Evolutionary conservation across 2,329 filamentous ascomycete genomes (phyloP), one percentile per base, ranked within the genome.

Genomic region (Nannizziopsis arthrosporioides): DNA sequence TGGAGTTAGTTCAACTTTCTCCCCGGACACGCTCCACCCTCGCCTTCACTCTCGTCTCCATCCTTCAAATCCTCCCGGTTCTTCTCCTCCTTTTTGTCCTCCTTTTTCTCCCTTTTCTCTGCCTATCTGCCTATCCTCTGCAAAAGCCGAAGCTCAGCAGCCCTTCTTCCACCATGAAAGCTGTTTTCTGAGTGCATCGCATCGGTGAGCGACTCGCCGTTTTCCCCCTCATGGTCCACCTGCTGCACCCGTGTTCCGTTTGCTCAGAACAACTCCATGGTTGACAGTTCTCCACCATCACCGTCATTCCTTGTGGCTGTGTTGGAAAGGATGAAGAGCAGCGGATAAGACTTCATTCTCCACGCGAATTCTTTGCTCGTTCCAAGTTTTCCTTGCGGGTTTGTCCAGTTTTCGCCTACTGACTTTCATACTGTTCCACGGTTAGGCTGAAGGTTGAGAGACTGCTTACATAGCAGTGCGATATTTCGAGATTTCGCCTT

Each of bases 381-480:
- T 27, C 22, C 22, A 27, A 27, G 4, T 27, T 27, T 27, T 27
- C 22, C 4, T 40, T 6, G 17, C 27, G 14, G 17, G 12, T 40
- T 15, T 6, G 10, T 30, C 15, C 11, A n/a, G 8, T 17, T 40
- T 14, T 46, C 44, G 18, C 38, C 41, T 47, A 18, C 37, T 35
- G 3, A 22, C 36, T 42, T 35, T 27, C 30, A 42, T 38, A 7
- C 27, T 32, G n/a, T 42, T 22, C 45, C 38, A 22, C 36, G 37
- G 27, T 35, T 22, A 41, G 38, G 30, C 45, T 42, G 45, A 36
- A 38, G 35, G 44, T 18, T 46, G 19, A 18, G 12, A n/a, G 32
- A 10, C 42, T 31, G 31, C 30, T 47, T 22, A 36, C 31, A 42
- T 19, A n/a, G 14, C 27, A 2, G 14, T 15, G 15, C 34, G 15